Evolutionary conservation across 306 rosid genomes (phyloP).

Genomic region (Gynostemma pentaphyllum): DNA sequence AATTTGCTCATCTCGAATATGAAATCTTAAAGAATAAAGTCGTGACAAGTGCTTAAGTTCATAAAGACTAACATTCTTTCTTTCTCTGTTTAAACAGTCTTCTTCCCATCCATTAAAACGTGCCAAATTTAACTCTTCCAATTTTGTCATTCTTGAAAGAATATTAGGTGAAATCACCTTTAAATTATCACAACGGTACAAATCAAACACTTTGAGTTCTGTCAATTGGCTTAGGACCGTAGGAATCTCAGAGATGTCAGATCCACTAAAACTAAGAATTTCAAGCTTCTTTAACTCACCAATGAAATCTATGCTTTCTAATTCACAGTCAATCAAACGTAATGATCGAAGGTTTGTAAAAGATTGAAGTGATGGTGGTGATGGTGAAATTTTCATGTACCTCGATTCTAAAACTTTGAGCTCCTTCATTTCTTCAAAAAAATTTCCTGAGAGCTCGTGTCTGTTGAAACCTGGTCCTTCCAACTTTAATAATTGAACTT

Average conservation of each 20-base stretch:
- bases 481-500: no score
- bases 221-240: no score
- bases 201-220: slow-evolving; percentile 1
- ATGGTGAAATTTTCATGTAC: neutral
- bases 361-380: neutral
- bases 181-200: neutral
- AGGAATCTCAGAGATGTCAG: neutral
- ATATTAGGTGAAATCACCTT: neutral
- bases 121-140: slow-evolving; percentile 3
- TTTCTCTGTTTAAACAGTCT: neutral
- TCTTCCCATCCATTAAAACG: slow-evolving; percentile 2
- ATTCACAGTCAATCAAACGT: neutral
- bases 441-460: neutral
- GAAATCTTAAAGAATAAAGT: neutral
- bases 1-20: neutral
- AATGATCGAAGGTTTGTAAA: neutral
- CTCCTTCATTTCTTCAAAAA: neutral
- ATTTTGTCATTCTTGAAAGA: no score
- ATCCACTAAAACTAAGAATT: neutral
- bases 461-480: no score
- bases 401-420: neutral
- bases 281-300: no score
- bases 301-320: neutral
- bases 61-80: no score
- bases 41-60: neutral